Percentiles rank a stretch among this genome's conserved stretches.
Conservation (phyloP, 2,329 filamentous ascomycete species). For the Alternaria novae-zelandiae region DNA sequence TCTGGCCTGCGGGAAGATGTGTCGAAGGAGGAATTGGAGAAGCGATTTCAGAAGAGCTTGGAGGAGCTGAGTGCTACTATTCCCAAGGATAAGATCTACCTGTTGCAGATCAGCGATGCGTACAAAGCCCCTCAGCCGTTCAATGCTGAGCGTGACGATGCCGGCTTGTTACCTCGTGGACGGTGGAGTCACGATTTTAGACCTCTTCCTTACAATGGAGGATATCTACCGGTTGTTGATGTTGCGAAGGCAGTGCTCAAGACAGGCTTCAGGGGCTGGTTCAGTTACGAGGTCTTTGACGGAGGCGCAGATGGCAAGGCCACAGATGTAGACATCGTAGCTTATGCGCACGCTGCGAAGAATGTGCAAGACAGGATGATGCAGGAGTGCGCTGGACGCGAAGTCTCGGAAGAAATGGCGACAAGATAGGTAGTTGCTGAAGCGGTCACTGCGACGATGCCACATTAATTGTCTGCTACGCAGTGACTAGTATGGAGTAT, state of each 20-base stretch:
- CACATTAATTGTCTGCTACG: neutral
- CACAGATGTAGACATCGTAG: conserved; percentile 57
- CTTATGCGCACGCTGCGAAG: conserved; percentile 61
- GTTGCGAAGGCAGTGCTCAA: conserved; percentile 69
- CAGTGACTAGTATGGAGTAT: neutral
- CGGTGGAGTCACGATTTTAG: conserved; percentile 76
- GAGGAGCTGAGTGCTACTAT: conserved; percentile 63
- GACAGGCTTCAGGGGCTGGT: conserved; percentile 71
- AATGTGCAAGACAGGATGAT: conserved; percentile 53
- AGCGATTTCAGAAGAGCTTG: conserved; percentile 62
- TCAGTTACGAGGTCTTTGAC: conserved; percentile 76
- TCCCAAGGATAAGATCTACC: conserved; percentile 73
- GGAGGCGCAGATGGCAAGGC: conserved; percentile 61
- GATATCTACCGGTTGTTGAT: conserved; percentile 72
- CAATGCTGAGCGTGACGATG: conserved; percentile 54
- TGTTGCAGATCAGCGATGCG: conserved; percentile 77
- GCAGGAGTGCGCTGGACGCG: conserved; percentile 33
- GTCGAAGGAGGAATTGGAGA: conserved; percentile 55
- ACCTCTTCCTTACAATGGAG: conserved; percentile 72
- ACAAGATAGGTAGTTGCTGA: conserved; percentile 11
- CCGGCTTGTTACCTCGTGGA: conserved; percentile 65
- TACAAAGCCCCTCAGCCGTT: conserved; percentile 68
- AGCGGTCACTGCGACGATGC: neutral
- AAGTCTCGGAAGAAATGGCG: conserved; percentile 17
- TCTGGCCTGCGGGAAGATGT: conserved; percentile 64